A percentile compares a stretch with the other conserved stretches of the same genome.
These are phyloP conservation scores for Gynostemma pentaphyllum DNA, from an alignment of 306 rosid genomes.

Conservation along the genomic window DNA sequence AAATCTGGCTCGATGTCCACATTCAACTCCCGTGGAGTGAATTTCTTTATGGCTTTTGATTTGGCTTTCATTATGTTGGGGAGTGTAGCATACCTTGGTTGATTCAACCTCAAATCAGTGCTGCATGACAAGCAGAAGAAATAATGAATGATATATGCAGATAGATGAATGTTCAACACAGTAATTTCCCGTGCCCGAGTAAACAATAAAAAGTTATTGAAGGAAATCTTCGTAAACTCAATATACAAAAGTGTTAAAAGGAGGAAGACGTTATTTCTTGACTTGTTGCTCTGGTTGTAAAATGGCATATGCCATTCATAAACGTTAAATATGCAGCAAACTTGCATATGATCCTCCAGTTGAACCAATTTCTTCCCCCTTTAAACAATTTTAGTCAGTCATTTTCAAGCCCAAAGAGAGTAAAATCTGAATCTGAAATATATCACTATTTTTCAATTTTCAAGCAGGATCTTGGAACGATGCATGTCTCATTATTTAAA, in stretches of 20 bases:
- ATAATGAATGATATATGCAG: too few species aligned
- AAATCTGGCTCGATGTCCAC: constrained; percentile 64
- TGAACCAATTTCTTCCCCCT: background rate
- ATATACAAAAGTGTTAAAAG: background rate
- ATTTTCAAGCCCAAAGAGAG: background rate
- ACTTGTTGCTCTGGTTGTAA: background rate
- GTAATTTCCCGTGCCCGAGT: too few species aligned
- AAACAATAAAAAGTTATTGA: too few species aligned
- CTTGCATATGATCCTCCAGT: background rate
- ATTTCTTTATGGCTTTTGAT: constrained; percentile 67
- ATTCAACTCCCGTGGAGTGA: constrained; percentile 56
- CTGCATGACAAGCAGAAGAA: constrained; percentile 28
- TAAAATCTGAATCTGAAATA: background rate
- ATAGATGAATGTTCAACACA: too few species aligned
- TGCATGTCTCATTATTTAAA: background rate
- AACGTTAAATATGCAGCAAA: background rate
- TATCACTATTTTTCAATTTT: background rate
- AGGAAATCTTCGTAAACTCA: background rate
- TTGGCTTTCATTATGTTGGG: constrained; percentile 98
- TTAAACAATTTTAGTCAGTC: background rate
- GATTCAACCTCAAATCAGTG: constrained; percentile 87
- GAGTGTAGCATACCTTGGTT: constrained; percentile 88
- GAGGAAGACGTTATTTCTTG: background rate
- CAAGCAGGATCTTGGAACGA: background rate
- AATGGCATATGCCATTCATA: background rate